These are phyloP conservation scores for Aspergillus kassunensis DNA, from an alignment of 495 filamentous ascomycete species.

Conservation along the genomic window DNA sequence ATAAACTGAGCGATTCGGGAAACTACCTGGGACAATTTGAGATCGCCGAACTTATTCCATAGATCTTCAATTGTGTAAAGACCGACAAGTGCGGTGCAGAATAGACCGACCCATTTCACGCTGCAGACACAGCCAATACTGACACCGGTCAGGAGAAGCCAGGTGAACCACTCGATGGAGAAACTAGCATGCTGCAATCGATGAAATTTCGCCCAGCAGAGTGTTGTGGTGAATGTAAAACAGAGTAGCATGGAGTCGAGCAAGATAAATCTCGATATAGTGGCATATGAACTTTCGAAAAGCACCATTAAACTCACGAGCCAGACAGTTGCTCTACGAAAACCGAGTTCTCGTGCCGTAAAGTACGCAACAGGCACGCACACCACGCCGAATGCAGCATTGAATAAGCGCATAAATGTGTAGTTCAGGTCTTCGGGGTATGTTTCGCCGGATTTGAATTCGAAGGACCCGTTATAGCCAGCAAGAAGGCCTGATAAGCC, in stretches of 20 bases:
- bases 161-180: constrained; percentile 82
- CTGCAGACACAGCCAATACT: constrained; percentile 97
- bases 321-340: constrained; percentile 85
- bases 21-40: constrained; percentile 78
- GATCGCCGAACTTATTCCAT: constrained; percentile 96
- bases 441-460: constrained; percentile 97
- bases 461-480: constrained; percentile 98
- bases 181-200: constrained; percentile 78
- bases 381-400: constrained; percentile 86
- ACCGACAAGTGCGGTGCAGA: constrained; percentile 90
- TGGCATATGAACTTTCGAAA: constrained; percentile 97
- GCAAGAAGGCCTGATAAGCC: constrained; percentile 93
- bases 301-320: constrained; percentile 93
- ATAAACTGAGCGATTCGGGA: not conserved
- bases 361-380: constrained; percentile 94
- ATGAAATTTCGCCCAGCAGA: constrained; percentile 97
- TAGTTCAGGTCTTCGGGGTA: constrained; percentile 95
- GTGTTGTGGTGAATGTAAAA: constrained; percentile 92
- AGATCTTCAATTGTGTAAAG: constrained; percentile 95
- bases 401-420: constrained; percentile 98
- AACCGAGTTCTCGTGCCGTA: constrained; percentile 84
- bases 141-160: constrained; percentile 85
- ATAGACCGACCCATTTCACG: constrained; percentile 96
- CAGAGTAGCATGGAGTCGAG: constrained; percentile 97
- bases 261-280: constrained; percentile 95